phyloP scores from a whole-genome alignment of 2,329 filamentous ascomycete species.

The Fusarium tupiense region DNA sequence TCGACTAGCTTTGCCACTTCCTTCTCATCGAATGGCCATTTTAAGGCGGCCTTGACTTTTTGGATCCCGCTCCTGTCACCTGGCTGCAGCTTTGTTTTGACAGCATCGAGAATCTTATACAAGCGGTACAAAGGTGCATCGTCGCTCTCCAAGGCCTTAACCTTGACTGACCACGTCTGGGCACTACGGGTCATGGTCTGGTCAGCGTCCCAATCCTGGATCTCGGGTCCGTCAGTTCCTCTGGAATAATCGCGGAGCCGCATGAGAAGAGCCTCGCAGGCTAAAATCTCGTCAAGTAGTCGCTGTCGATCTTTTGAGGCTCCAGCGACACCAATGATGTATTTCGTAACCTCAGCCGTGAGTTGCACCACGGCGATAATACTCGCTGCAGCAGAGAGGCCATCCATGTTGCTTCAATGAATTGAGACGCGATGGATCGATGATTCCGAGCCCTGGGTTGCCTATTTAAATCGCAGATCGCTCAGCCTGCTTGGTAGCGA shows the following conservation, averaged over 20 bases:
- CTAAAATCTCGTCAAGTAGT: slow-evolving; percentile 27
- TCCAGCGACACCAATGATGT: slow-evolving; percentile 19
- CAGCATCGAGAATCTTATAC: background rate
- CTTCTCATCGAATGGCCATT: slow-evolving; percentile 28
- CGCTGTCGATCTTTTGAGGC: slow-evolving; percentile 22
- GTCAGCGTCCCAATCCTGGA: background rate
- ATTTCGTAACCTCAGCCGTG: slow-evolving; percentile 25
- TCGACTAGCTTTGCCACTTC: slow-evolving; percentile 11
- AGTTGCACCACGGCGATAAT: slow-evolving; percentile 38
- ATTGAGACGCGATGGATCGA: background rate
- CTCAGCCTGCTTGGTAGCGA: background rate
- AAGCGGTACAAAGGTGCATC: slow-evolving; percentile 29
- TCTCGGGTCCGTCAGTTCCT: background rate
- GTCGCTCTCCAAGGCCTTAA: slow-evolving; percentile 32
- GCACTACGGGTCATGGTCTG: background rate
- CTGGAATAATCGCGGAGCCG: background rate
- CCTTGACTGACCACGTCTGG: slow-evolving; percentile 28
- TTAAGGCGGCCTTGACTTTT: background rate
- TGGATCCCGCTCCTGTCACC: background rate
- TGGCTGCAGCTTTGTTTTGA: slow-evolving; percentile 25
- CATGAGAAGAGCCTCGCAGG: slow-evolving; percentile 25
- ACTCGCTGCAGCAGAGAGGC: slow-evolving; percentile 17
- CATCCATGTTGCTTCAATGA: background rate
- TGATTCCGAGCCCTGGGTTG: background rate
- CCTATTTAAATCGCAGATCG: background rate